Percentiles rank a stretch among this genome's conserved stretches.
phyloP scores from a whole-genome alignment of 2,329 filamentous ascomycete species.

The Calonectria ilicicola region DNA sequence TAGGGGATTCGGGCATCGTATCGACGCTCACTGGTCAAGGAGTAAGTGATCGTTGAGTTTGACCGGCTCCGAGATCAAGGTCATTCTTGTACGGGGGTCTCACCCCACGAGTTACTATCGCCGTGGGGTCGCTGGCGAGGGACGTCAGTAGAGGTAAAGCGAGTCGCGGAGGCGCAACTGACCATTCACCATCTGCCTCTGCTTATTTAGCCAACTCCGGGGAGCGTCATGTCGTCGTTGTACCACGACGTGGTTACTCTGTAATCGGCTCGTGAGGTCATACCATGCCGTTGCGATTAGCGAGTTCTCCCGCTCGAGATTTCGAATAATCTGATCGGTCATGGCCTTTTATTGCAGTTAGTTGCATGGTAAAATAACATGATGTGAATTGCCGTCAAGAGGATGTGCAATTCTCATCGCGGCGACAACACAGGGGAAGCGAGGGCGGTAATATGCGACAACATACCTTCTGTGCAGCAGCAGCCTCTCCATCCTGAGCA shows the following conservation, averaged over 20 bases:
- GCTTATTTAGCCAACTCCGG: conserved; percentile 87
- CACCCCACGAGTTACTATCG: conserved; percentile 56
- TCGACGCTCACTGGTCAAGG: background rate
- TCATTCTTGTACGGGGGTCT: conserved; percentile 36
- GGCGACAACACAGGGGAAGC: background rate
- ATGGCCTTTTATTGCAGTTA: conserved; percentile 54
- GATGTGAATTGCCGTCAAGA: background rate
- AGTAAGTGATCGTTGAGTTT: background rate
- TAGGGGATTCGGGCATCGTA: background rate
- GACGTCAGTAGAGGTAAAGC: conserved; percentile 58
- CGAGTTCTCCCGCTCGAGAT: conserved; percentile 81
- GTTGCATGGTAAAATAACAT: background rate
- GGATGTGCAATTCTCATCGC: background rate
- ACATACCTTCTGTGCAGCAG: conserved; percentile 66
- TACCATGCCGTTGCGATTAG: conserved; percentile 90
- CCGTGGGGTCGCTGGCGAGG: conserved; percentile 58
- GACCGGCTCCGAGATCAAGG: background rate
- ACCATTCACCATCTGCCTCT: conserved; percentile 78
- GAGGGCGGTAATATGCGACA: conserved; percentile 11
- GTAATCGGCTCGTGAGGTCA: conserved; percentile 80
- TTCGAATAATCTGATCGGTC: conserved; percentile 70
- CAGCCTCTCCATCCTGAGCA: conserved; percentile 61
- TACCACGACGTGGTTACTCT: conserved; percentile 85
- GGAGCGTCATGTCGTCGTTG: conserved; percentile 80
- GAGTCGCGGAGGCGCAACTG: conserved; percentile 57